Conservation (phyloP, 805 yeast genomes). For the Ogataea neopini region DNA sequence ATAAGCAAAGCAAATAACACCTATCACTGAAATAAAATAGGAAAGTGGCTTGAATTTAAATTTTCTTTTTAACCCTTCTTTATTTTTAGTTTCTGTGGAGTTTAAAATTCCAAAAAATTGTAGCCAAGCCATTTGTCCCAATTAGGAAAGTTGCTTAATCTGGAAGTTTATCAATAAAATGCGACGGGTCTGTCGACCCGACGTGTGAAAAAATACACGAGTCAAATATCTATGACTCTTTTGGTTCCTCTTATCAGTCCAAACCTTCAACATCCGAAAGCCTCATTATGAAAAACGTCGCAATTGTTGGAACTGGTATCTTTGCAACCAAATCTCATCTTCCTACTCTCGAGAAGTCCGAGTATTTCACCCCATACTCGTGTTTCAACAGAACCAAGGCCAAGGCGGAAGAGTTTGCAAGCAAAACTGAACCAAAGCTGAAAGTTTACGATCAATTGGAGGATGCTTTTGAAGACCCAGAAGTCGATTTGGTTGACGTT, state of each 20-base stretch:
- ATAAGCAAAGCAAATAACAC: neutral
- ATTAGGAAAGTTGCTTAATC: constrained; percentile 6
- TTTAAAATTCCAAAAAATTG: neutral
- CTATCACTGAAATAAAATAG: neutral
- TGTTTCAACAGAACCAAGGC: constrained; percentile 81
- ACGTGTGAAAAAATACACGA: too few relatives aligned
- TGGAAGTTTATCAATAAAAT: neutral
- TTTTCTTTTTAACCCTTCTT: neutral
- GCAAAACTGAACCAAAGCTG: constrained; percentile 51
- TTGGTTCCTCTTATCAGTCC: too few relatives aligned
- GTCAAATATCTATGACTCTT: too few relatives aligned
- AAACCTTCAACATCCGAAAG: too few relatives aligned
- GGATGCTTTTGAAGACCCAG: constrained; percentile 62
- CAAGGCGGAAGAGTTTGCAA: constrained; percentile 82
- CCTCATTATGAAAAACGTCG: constrained; percentile 53
- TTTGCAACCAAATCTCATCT: constrained; percentile 84
- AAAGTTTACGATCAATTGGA: constrained; percentile 65
- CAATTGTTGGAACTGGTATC: constrained; percentile 80
- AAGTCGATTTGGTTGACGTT: constrained; percentile 78
- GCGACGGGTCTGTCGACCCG: too few relatives aligned
- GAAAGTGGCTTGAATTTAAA: neutral
- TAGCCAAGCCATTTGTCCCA: constrained; percentile 6
- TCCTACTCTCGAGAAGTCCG: constrained; percentile 63
- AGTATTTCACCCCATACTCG: constrained; percentile 54
- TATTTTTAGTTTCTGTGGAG: constrained; percentile 2